phyloP scores from a whole-genome alignment of 345 rosid species.

The Laguncularia racemosa region DNA sequence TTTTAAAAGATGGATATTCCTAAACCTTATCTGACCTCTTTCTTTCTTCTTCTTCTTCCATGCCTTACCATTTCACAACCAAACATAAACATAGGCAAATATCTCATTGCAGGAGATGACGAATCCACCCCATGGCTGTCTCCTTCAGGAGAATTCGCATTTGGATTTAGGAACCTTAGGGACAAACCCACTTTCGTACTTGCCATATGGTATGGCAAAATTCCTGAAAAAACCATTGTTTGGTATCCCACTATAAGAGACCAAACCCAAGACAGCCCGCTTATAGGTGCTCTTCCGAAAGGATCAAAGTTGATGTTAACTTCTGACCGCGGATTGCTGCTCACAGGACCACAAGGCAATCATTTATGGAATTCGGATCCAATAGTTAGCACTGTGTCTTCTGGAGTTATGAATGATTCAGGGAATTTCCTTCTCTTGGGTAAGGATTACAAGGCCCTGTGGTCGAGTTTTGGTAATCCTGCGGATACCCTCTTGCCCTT shows the following conservation, averaged over 20 bases:
- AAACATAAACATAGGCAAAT: slow-evolving; percentile 20
- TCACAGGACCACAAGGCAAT: slow-evolving; percentile 22
- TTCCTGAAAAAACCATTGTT: slow-evolving; percentile 32
- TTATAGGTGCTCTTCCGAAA: slow-evolving; percentile 5
- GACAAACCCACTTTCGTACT: slow-evolving; percentile 14
- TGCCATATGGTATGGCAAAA: slow-evolving; percentile 33
- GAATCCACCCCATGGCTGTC: slow-evolving; percentile 25
- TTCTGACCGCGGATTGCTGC: slow-evolving; percentile 23
- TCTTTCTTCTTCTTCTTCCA: slow-evolving; percentile 13
- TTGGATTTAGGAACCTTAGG: slow-evolving; percentile 30
- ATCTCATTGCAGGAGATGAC: slow-evolving; percentile 15
- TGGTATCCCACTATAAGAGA: slow-evolving; percentile 40
- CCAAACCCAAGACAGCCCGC: too few relatives aligned
- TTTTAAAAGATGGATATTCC: too few relatives aligned
- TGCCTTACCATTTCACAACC: slow-evolving; percentile 14
- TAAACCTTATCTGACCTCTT: too few relatives aligned
- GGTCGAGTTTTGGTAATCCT: slow-evolving; percentile 46
- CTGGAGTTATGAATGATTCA: slow-evolving; percentile 39
- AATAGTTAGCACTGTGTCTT: slow-evolving; percentile 15
- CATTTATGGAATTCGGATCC: slow-evolving; percentile 19
- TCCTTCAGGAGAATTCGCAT: slow-evolving; percentile 41
- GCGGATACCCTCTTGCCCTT: slow-evolving; percentile 50
- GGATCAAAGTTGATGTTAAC: slow-evolving; percentile 40
- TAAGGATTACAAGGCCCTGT: slow-evolving; percentile 11
- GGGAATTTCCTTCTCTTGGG: slow-evolving; percentile 41